Base-by-base conservation (phyloP, 495 filamentous ascomycete genomes). In the Trichoderma reesei region DNA sequence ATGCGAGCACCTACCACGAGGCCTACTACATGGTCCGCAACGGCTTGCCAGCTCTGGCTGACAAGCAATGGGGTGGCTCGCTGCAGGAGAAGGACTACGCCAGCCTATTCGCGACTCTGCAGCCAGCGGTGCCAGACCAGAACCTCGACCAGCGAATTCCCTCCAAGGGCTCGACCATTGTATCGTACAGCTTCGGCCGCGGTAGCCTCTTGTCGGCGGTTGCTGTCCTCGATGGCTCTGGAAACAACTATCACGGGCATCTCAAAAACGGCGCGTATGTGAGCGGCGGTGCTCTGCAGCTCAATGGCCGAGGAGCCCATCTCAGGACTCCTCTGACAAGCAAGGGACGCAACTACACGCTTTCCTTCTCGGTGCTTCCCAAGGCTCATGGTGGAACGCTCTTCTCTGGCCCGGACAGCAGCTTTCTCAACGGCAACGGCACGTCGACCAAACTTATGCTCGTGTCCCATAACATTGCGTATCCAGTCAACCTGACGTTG, bases 1-100 rank as follows among this genome's bases (percentile, higher is more conserved):
- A 83, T 65, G 79, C 82, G 1, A 81, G 79, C 3, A 85, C 82
- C 0, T 81, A 85, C 61, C 67, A 84, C 0, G 82, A 85, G 44
- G 72, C 76, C 0, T 85, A 78, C 66, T 85, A 85, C 65, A 76
- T 80, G 2, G 76, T 83, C 63, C 75, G 80, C 5, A 72, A 78
- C 33, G 82, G 82, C 0, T 78, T 84, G 36, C 81, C 82, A 14
- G 51, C 51, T 34, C 26, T 56, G 26, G 51, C 0, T 73, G 77
- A 0, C 79, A 31, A 69, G 78, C n/a, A 68, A 75, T 3, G 79
- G 81, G 81, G 68, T 31, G 80, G 81, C 0, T 71, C 76, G 26
- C 68, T 82, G 11, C 68, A 70, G 0, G 73, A 73, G 39, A 42
- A 68, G 0, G 79, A 82, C 59, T 82, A 79, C 64, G 39, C 67